Conservation (phyloP, 108 stramenopile species). For the Schizochytrium sp. region DNA sequence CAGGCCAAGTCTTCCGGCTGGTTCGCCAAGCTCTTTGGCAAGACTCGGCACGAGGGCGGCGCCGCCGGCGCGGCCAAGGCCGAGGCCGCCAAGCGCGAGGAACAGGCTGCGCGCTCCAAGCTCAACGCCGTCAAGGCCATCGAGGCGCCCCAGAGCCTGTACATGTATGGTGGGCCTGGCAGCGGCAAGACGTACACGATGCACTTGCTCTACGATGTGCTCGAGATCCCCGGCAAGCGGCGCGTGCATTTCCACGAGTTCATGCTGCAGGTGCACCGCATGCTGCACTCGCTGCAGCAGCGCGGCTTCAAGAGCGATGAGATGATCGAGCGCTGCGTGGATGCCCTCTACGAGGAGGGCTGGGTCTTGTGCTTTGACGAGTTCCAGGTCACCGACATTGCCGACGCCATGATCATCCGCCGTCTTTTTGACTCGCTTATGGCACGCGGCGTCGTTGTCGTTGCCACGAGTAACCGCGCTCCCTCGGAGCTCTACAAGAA, state of each 20-base stretch:
- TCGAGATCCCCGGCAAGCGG: constrained; percentile 58
- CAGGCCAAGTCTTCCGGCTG: background rate
- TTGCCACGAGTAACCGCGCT: constrained; percentile 90
- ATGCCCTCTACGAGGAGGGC: constrained; percentile 44
- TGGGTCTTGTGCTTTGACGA: constrained; percentile 93
- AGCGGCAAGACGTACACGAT: constrained; percentile 92
- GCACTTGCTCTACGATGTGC: constrained; percentile 72
- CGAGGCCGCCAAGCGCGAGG: constrained; percentile 7
- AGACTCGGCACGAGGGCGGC: background rate
- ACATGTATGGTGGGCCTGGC: constrained; percentile 82
- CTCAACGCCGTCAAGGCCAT: background rate
- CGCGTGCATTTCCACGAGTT: constrained; percentile 92
- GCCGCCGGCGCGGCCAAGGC: constrained; percentile 6
- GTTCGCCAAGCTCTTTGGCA: background rate
- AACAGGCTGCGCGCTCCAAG: background rate
- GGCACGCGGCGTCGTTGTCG: constrained; percentile 62
- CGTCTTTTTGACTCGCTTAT: constrained; percentile 66
- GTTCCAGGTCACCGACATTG: constrained; percentile 96
- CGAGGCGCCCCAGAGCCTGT: constrained; percentile 52
- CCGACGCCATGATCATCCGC: constrained; percentile 79
- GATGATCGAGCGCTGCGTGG: constrained; percentile 46
- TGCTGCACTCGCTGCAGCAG: constrained; percentile 70
- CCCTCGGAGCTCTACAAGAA: constrained; percentile 84
- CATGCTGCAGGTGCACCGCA: constrained; percentile 73
- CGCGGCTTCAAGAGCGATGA: constrained; percentile 13